Evolutionary conservation across 108 stramenopile species (phyloP).

Genomic region (Nitzschia inconspicua): DNA sequence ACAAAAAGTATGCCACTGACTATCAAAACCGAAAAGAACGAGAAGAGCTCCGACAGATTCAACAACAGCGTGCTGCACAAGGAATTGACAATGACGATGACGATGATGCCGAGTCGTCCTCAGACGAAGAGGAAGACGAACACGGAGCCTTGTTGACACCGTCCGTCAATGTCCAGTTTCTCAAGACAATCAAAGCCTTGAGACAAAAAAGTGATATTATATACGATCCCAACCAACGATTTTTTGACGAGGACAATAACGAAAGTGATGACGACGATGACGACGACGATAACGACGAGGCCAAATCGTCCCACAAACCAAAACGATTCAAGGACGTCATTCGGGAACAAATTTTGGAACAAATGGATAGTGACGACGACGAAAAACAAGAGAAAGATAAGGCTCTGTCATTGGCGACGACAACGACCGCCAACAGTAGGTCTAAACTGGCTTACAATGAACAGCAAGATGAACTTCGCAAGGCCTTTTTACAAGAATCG

Average conservation of each 20-base stretch:
- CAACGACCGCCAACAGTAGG: background rate
- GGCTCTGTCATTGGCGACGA: too few species aligned
- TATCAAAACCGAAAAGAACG: conserved; percentile 70
- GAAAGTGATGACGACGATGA: conserved; percentile 12
- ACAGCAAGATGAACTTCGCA: conserved; percentile 84
- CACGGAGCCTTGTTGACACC: conserved; percentile 56
- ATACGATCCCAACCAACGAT: conserved; percentile 62
- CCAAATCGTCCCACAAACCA: conserved; percentile 32
- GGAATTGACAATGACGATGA: conserved; percentile 27
- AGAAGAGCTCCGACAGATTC: conserved; percentile 61
- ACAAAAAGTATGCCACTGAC: conserved; percentile 64
- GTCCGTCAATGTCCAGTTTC: conserved; percentile 66
- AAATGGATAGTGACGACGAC: conserved; percentile 56
- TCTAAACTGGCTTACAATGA: conserved; percentile 86
- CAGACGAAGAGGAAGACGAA: conserved; percentile 45
- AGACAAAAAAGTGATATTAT: conserved; percentile 69
- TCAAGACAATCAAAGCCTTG: conserved; percentile 75
- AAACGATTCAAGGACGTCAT: conserved; percentile 94
- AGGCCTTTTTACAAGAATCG: conserved; percentile 68
- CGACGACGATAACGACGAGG: conserved; percentile 15
- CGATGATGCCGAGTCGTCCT: conserved; percentile 12
- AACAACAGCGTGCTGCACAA: conserved; percentile 43
- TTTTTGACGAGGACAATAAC: conserved; percentile 57
- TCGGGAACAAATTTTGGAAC: conserved; percentile 91
- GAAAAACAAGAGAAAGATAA: too few species aligned